Conservation (phyloP, 169 alveolate species). For the Cryptosporidium baileyi region DNA sequence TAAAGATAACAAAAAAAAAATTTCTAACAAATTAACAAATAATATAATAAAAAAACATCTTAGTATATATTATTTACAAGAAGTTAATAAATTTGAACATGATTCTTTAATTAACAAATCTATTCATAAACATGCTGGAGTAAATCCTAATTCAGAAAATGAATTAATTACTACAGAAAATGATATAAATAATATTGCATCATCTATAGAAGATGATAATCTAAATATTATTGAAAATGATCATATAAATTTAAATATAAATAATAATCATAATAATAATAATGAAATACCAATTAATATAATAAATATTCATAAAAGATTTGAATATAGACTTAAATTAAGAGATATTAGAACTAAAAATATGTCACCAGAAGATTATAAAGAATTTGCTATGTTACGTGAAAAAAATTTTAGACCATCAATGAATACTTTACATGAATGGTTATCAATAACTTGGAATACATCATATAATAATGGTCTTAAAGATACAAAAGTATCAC, state of each 20-base stretch:
- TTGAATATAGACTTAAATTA: constrained; percentile 44
- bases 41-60: constrained; percentile 23
- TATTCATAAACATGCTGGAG: constrained; percentile 41
- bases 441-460: constrained; percentile 65
- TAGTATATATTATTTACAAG: constrained; percentile 19
- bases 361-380: constrained; percentile 51
- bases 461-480: constrained; percentile 48
- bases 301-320: constrained; percentile 33
- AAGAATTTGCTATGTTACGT: constrained; percentile 58
- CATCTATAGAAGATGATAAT: neutral
- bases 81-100: constrained; percentile 48
- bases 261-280: neutral
- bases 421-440: constrained; percentile 20
- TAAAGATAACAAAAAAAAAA: neutral
- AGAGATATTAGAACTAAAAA: constrained; percentile 49
- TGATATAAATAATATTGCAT: neutral
- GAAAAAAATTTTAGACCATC: constrained; percentile 64
- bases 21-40: constrained; percentile 20
- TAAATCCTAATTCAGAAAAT: constrained; percentile 24
- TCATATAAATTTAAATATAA: neutral
- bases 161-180: neutral
- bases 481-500: constrained; percentile 50
- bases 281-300: neutral
- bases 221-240: constrained; percentile 3
- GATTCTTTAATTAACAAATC: constrained; percentile 25